These are phyloP conservation scores for Trifolium dubium DNA, from an alignment of 306 rosid species.

Conservation along the genomic window DNA sequence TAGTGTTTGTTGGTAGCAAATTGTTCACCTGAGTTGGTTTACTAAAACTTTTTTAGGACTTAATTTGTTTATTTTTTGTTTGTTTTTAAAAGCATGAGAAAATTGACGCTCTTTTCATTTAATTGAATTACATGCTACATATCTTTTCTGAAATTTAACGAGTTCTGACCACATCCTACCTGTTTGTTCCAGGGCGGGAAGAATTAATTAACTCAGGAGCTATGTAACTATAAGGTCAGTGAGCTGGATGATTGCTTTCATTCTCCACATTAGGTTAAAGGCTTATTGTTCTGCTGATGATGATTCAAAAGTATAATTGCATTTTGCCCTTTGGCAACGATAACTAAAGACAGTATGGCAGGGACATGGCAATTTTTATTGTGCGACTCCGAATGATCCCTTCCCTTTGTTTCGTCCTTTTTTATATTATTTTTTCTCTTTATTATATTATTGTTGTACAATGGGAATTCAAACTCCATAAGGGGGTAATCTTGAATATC, in stretches of 20 bases:
- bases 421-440: not conserved
- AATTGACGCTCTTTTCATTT: not conserved
- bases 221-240: conserved; percentile 25
- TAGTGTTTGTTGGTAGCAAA: conserved; percentile 5
- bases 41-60: not conserved
- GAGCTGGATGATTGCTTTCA: conserved; percentile 36
- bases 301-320: conserved; percentile 36
- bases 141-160: conserved; percentile 9
- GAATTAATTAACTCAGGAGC: conserved; percentile 23
- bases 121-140: conserved; percentile 1
- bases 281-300: conserved; percentile 37
- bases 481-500: conserved; percentile 35
- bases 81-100: conserved; percentile 16
- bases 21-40: not conserved
- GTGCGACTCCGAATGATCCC: conserved; percentile 41
- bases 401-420: not conserved
- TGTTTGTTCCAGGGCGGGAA: conserved; percentile 50
- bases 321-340: conserved; percentile 36
- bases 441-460: conserved; percentile 27
- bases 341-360: conserved; percentile 37
- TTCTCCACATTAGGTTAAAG: conserved; percentile 37
- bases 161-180: conserved; percentile 5
- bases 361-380: conserved; percentile 36
- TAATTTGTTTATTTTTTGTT: not conserved
- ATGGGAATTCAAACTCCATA: conserved; percentile 37